Base-by-base conservation (phyloP, 768 basidiomycete species). In the Macrolepiota dolichaula region DNA sequence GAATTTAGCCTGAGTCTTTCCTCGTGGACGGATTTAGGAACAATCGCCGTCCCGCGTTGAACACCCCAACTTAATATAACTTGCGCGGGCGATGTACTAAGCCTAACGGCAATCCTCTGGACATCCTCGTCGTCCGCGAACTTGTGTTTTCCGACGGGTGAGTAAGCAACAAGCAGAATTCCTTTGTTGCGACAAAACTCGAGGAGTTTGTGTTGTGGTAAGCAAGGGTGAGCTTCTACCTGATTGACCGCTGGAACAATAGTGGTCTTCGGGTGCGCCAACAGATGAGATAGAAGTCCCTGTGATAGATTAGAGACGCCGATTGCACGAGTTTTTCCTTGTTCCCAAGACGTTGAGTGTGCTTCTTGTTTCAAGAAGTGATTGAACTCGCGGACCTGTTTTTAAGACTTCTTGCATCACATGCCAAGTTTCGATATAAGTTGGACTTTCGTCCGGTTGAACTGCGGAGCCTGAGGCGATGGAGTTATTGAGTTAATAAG, bases 1-100 rank as follows among this genome's bases (percentile, higher is more conserved):
- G 77, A 66, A 69, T 87, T 87, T 55, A 77, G 66, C 51, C 66
- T 72, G 63, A 85, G 69, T 9, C 83, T 73, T 35, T 69, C 72
- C 29, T 68, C 67, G 55, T 77, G 72, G 65, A 73, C 75, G 53
- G 77, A 70, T 74, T 87, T 86, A 25, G 86, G 83, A 36, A 86
- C 79, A 19, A 85, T 80, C 11, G 76, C 74, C 10, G 82, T 78
- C 12, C 81, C 81, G 5, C 81, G 74, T 68, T 84, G 77, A 5
- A 83, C 79, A 12, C 76, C 79, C 86, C 85, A 87, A 62, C 81
- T 77, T n/a, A 87, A 75, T 2, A 82, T 68, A 7, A 84, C 75
- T 65, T 85, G 83, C 1, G 80, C 81, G 1, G 73, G 24, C 25
- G 35, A 49, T 5, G 55, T 22, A 15, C 46, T 27, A 4, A 55